Percentiles rank a stretch among this genome's conserved stretches.
phyloP scores from a whole-genome alignment of 257 asterid genomes.

The Lycium ferocissimum region DNA sequence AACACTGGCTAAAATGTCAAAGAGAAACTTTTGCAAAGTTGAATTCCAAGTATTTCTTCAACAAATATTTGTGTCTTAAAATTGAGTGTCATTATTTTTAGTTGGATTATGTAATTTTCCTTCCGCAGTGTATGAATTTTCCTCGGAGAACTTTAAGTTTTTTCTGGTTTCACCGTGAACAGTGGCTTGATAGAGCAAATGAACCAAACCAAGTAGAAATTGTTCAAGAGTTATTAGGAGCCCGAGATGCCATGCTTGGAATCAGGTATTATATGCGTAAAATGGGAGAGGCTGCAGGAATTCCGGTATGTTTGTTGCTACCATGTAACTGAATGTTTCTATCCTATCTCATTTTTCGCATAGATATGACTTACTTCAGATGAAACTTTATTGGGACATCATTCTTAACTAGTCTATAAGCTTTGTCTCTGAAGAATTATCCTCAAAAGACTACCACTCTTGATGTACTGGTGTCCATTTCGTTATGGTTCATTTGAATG shows the following conservation, averaged over 20 bases:
- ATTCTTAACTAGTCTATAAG: neutral
- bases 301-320: slow-evolving; percentile 66
- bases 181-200: slow-evolving; percentile 71
- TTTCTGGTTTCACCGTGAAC: slow-evolving; percentile 29
- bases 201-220: slow-evolving; percentile 60
- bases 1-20: neutral
- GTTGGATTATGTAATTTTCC: slow-evolving; percentile 14
- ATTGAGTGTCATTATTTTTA: neutral
- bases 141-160: neutral
- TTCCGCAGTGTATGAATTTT: neutral
- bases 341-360: neutral
- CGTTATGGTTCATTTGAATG: neutral
- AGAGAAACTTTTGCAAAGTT: neutral
- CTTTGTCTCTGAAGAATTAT: neutral
- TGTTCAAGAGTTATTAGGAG: slow-evolving; percentile 78
- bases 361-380: neutral
- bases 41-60: neutral
- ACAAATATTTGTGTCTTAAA: neutral
- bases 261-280: slow-evolving; percentile 84
- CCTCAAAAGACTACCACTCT: neutral
- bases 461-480: neutral
- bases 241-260: slow-evolving; percentile 83
- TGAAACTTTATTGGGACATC: neutral
- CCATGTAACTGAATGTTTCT: neutral
- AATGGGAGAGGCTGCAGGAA: slow-evolving; percentile 98